Conservation (phyloP, 352 stramenopile species). For the Aphanomyces stellatus region DNA sequence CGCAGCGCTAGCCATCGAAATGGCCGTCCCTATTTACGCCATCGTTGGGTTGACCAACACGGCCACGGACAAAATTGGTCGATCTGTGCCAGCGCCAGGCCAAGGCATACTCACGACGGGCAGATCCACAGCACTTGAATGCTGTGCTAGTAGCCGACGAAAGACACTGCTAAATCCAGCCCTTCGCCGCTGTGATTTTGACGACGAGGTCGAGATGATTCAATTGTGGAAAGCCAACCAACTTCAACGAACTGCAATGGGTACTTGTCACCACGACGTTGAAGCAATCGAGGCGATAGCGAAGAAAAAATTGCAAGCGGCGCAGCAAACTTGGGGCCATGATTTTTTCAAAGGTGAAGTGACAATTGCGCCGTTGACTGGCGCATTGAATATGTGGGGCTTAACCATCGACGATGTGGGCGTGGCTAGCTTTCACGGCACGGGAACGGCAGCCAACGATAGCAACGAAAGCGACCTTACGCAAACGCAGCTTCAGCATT, state of each 20-base stretch:
- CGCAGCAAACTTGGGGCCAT: no score
- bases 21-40: slow-evolving; percentile 77
- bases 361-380: neutral
- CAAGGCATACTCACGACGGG: slow-evolving; percentile 74
- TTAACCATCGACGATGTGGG: neutral
- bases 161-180: slow-evolving; percentile 42
- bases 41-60: slow-evolving; percentile 75
- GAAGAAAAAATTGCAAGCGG: no score
- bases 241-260: no score
- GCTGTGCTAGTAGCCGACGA: slow-evolving; percentile 4
- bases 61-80: slow-evolving; percentile 78
- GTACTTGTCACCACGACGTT: no score
- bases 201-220: no score
- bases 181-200: no score
- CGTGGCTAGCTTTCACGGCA: slow-evolving; percentile 23
- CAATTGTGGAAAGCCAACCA: no score
- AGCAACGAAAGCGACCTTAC: slow-evolving; percentile 24
- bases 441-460: slow-evolving; percentile 24
- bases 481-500: slow-evolving; percentile 21
- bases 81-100: slow-evolving; percentile 69
- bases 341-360: no score
- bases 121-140: slow-evolving; percentile 39
- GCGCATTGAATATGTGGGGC: neutral
- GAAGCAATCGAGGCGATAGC: no score
- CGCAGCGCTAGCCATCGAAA: slow-evolving; percentile 72